Conservation (phyloP, 139 green algal genomes). For the Chloropicon primus region DNA sequence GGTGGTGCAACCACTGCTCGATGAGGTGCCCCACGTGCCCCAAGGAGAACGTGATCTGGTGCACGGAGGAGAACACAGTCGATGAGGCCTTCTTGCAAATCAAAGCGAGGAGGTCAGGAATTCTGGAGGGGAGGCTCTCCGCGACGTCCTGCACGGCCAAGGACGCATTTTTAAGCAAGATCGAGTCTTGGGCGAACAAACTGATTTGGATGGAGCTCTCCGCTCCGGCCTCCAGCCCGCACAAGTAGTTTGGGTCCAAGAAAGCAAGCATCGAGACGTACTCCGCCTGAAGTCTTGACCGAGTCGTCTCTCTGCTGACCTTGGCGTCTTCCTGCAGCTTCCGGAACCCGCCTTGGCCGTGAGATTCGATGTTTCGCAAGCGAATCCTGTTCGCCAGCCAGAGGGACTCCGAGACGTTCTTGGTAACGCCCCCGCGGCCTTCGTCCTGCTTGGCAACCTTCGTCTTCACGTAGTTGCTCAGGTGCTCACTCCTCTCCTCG, state of each 20-base stretch:
- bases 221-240: background rate
- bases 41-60: background rate
- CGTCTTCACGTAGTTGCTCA: background rate
- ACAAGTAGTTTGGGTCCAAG: background rate
- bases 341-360: background rate
- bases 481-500: background rate
- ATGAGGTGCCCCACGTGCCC: background rate
- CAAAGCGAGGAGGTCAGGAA: background rate
- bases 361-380: background rate
- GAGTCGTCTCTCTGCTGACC: background rate
- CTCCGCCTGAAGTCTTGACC: background rate
- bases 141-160: background rate
- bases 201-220: background rate
- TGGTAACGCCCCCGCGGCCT: background rate
- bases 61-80: background rate
- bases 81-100: background rate
- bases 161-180: background rate
- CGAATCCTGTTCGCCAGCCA: background rate
- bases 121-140: background rate
- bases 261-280: background rate
- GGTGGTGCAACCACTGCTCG: background rate
- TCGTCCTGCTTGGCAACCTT: background rate
- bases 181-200: background rate
- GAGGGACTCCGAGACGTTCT: background rate
- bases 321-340: background rate